Evolutionary conservation across 2,329 filamentous ascomycete species (phyloP).

Genomic region (Camptophora hylomeconis): DNA sequence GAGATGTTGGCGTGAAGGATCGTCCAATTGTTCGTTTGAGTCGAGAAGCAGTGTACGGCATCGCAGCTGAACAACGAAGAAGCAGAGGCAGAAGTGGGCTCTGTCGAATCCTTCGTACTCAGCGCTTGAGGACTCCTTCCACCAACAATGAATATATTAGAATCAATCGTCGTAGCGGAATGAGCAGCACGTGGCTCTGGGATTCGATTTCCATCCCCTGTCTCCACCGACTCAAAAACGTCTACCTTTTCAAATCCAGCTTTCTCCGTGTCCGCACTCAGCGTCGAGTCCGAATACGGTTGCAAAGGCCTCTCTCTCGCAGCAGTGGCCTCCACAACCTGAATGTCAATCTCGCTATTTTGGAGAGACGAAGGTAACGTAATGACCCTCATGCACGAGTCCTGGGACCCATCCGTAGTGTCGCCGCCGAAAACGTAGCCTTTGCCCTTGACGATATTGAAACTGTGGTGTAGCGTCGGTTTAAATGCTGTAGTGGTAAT

Average conservation of each 20-base stretch:
- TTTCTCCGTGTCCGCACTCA: too few relatives aligned
- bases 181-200: constrained; percentile 4
- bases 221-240: too few relatives aligned
- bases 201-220: too few relatives aligned
- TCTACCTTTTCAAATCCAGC: too few relatives aligned
- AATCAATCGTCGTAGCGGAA: constrained; percentile 5
- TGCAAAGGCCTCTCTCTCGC: constrained; percentile 6
- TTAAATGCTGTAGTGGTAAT: neutral
- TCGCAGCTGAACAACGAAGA: neutral
- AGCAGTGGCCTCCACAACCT: constrained; percentile 2
- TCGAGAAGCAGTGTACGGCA: neutral
- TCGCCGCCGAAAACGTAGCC: constrained; percentile 10
- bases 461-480: too few relatives aligned
- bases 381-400: constrained; percentile 4
- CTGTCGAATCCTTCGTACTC: neutral
- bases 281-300: too few relatives aligned
- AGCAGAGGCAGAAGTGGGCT: neutral
- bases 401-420: neutral
- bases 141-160: constrained; percentile 6
- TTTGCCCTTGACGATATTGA: constrained; percentile 10
- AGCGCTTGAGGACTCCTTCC: constrained; percentile 1
- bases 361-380: constrained; percentile 5
- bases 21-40: constrained; percentile 5
- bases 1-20: constrained; percentile 4
- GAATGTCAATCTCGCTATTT: constrained; percentile 6